A percentile compares a stretch with the other conserved stretches of the same genome.
Conservation (phyloP, 2,329 filamentous ascomycete genomes). For the Penicillium sp. region DNA sequence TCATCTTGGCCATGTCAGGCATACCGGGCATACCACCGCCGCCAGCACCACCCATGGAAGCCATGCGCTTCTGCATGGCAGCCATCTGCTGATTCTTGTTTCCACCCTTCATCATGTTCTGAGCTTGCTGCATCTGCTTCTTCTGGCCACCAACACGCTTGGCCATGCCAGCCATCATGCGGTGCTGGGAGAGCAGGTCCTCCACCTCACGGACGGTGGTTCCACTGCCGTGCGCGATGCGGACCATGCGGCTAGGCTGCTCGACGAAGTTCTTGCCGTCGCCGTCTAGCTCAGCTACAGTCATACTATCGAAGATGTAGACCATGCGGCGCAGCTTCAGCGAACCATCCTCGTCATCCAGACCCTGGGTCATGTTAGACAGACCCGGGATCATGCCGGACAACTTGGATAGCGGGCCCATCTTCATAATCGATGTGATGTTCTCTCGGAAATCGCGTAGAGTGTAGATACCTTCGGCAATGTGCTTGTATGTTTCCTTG, state of each 20-base stretch:
- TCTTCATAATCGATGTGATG: conserved; percentile 98
- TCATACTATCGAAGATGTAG: conserved; percentile 99
- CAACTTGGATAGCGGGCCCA: conserved; percentile 96
- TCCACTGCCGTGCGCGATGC: conserved; percentile 84
- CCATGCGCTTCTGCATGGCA: conserved; percentile 93
- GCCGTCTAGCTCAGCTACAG: conserved; percentile 87
- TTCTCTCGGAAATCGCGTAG: conserved; percentile 93
- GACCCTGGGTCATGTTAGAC: conserved; percentile 86
- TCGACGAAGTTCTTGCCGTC: conserved; percentile 94
- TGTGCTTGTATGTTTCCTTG: conserved; percentile 99
- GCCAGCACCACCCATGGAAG: conserved; percentile 79
- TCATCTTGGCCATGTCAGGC: conserved; percentile 86
- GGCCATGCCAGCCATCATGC: conserved; percentile 98
- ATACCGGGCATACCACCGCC: conserved; percentile 63
- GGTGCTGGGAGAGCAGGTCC: conserved; percentile 93
- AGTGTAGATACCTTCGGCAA: conserved; percentile 93
- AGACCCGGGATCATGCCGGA: conserved; percentile 98
- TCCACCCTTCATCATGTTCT: conserved; percentile 83
- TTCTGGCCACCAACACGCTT: conserved; percentile 98
- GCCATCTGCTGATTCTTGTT: conserved; percentile 93
- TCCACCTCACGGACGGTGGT: conserved; percentile 92
- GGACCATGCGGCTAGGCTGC: conserved; percentile 87
- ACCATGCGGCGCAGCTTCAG: conserved; percentile 96
- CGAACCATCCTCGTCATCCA: conserved; percentile 96
- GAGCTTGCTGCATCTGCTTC: conserved; percentile 94